Evolutionary conservation across 2,329 filamentous ascomycete genomes (phyloP).

Genomic region (Diplodia sapinea): DNA sequence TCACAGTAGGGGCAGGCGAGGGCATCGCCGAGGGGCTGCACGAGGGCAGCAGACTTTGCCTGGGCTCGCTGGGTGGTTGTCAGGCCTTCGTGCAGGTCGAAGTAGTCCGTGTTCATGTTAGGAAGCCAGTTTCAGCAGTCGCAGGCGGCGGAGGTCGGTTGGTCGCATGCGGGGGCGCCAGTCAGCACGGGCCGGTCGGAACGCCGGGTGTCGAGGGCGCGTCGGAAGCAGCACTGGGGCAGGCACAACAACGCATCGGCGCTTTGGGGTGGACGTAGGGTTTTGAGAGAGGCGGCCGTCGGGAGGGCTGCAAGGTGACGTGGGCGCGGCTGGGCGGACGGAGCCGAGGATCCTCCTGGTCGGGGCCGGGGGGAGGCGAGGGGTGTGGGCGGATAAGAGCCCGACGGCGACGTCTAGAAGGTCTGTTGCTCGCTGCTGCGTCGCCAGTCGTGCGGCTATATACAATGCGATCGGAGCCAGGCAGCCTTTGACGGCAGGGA

Average conservation of each 20-base stretch:
- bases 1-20: constrained; percentile 41
- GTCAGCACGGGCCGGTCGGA: constrained; percentile 13
- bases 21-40: constrained; percentile 7
- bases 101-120: constrained; percentile 31
- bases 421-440: constrained; percentile 1
- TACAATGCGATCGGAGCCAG: not conserved
- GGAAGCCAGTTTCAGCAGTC: constrained; percentile 18
- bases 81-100: constrained; percentile 10
- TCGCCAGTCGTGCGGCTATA: not conserved
- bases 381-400: constrained; percentile 5
- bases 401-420: not conserved
- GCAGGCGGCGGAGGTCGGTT: constrained; percentile 10
- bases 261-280: not conserved
- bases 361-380: constrained; percentile 13
- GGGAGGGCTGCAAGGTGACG: constrained; percentile 21
- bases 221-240: constrained; percentile 12
- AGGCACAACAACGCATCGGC: constrained; percentile 15
- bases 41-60: constrained; percentile 12
- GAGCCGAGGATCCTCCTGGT: constrained; percentile 19
- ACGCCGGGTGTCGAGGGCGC: constrained; percentile 8
- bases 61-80: constrained; percentile 20
- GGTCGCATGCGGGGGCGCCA: constrained; percentile 23
- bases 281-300: constrained; percentile 6
- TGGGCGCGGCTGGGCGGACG: constrained; percentile 14
- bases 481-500: not conserved